Evolutionary conservation across 169 alveolate species (phyloP).

Genomic region (Plasmodium ovale): DNA sequence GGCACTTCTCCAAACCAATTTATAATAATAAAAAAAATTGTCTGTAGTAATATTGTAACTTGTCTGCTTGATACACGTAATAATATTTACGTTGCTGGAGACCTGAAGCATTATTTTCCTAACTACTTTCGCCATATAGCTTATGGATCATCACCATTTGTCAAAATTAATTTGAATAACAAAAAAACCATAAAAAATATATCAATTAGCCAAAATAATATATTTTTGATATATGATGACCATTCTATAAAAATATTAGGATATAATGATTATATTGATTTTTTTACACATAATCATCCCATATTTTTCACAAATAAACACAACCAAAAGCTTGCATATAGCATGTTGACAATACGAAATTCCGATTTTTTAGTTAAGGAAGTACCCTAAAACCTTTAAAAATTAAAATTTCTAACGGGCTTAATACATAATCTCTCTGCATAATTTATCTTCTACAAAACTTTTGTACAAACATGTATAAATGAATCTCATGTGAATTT

Average conservation of each 20-base stretch:
- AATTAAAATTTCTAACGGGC: no score
- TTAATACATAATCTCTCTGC: no score
- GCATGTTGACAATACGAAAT: slow-evolving; percentile 29
- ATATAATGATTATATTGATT: slow-evolving; percentile 71
- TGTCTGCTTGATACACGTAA: slow-evolving; percentile 52
- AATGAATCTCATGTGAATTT: slow-evolving; percentile 20
- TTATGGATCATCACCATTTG: slow-evolving; percentile 72
- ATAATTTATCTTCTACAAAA: background rate
- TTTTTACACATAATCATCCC: slow-evolving; percentile 65
- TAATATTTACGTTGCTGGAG: slow-evolving; percentile 59
- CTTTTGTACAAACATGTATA: no score
- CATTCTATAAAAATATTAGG: slow-evolving; percentile 53
- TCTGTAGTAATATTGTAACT: slow-evolving; percentile 65
- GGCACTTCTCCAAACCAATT: slow-evolving; percentile 57
- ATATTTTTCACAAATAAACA: slow-evolving; percentile 69
- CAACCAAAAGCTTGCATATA: slow-evolving; percentile 49
- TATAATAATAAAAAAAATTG: slow-evolving; percentile 72
- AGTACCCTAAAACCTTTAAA: slow-evolving; percentile 23
- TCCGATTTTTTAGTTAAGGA: slow-evolving; percentile 68
- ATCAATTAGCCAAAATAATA: slow-evolving; percentile 61
- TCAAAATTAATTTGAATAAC: slow-evolving; percentile 60
- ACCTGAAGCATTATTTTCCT: slow-evolving; percentile 61
- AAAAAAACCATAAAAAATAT: slow-evolving; percentile 47
- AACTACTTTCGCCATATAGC: slow-evolving; percentile 65
- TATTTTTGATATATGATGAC: slow-evolving; percentile 67